phyloP scores from a whole-genome alignment of 164 flowering plant species.

The Sedum album region DNA sequence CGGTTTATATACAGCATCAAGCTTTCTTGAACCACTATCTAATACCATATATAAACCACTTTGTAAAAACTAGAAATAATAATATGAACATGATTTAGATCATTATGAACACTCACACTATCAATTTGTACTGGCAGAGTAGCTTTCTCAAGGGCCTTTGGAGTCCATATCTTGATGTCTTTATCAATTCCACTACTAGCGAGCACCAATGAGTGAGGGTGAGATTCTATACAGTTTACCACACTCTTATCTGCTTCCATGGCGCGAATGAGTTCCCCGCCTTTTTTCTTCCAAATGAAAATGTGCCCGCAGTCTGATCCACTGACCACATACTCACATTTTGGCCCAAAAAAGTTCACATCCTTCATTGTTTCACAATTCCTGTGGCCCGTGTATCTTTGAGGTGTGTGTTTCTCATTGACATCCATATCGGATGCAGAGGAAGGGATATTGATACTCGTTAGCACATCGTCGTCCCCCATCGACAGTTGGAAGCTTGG shows the following conservation, averaged over 20 bases:
- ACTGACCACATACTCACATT: constrained; percentile 79
- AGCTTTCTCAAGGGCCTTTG: constrained; percentile 3
- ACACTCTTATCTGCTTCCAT: constrained; percentile 77
- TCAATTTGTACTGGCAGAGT: constrained; percentile 5
- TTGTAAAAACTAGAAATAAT: too few relatives aligned
- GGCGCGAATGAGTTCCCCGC: constrained; percentile 71
- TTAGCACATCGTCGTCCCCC: constrained; percentile 29
- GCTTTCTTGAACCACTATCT: background rate
- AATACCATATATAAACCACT: too few relatives aligned
- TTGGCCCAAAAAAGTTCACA: constrained; percentile 79
- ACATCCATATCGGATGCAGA: constrained; percentile 23
- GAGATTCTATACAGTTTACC: constrained; percentile 81
- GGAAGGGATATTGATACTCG: too few relatives aligned
- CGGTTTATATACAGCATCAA: background rate
- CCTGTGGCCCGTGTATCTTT: constrained; percentile 62
- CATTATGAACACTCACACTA: background rate
- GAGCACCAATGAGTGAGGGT: constrained; percentile 65
- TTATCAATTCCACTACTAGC: constrained; percentile 87
- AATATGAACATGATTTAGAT: background rate
- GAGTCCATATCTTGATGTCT: constrained; percentile 73
- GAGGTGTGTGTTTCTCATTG: constrained; percentile 33
- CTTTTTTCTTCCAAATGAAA: constrained; percentile 90
- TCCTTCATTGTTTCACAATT: constrained; percentile 83
- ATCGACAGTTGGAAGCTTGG: constrained; percentile 25
- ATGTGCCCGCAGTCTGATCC: constrained; percentile 96